Conservation (phyloP, 805 yeast species). For the Isabelozyma pseudorhagii region DNA sequence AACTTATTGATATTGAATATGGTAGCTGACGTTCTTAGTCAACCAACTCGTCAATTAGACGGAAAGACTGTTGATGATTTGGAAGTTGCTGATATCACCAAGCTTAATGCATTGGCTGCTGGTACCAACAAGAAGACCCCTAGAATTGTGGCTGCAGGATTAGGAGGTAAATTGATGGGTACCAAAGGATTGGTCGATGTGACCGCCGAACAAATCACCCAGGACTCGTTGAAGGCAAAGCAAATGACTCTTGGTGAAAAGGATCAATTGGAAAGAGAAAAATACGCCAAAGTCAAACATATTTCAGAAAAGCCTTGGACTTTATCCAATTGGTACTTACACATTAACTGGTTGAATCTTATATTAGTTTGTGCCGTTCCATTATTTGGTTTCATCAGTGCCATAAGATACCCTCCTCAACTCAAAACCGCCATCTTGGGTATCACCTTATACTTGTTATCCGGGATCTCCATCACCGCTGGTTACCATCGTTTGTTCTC, state of each 20-base stretch:
- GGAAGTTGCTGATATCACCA: slow-evolving; percentile 52
- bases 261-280: slow-evolving; percentile 36
- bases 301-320: slow-evolving; percentile 83
- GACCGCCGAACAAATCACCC: slow-evolving; percentile 60
- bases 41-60: not conserved
- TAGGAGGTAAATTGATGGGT: slow-evolving; percentile 78
- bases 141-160: slow-evolving; percentile 74
- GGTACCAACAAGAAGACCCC: slow-evolving; percentile 70
- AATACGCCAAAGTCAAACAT: slow-evolving; percentile 45
- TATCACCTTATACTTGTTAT: slow-evolving; percentile 49
- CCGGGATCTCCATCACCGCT: slow-evolving; percentile 78
- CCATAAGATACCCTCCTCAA: slow-evolving; percentile 47
- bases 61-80: slow-evolving; percentile 7
- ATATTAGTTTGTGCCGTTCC: slow-evolving; percentile 65
- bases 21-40: not conserved
- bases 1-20: too few species aligned
- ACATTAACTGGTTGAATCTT: slow-evolving; percentile 76
- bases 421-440: slow-evolving; percentile 53
- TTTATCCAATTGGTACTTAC: slow-evolving; percentile 62
- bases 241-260: slow-evolving; percentile 26
- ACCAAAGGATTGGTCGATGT: slow-evolving; percentile 68
- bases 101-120: slow-evolving; percentile 77
- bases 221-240: slow-evolving; percentile 44
- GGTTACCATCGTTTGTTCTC: slow-evolving; percentile 83
- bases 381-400: slow-evolving; percentile 44